A percentile compares a stretch with the other conserved stretches of the same genome.
These are phyloP conservation scores for Trichoderma afroharzianum DNA, from an alignment of 2,329 filamentous ascomycete species.

Conservation along the genomic window DNA sequence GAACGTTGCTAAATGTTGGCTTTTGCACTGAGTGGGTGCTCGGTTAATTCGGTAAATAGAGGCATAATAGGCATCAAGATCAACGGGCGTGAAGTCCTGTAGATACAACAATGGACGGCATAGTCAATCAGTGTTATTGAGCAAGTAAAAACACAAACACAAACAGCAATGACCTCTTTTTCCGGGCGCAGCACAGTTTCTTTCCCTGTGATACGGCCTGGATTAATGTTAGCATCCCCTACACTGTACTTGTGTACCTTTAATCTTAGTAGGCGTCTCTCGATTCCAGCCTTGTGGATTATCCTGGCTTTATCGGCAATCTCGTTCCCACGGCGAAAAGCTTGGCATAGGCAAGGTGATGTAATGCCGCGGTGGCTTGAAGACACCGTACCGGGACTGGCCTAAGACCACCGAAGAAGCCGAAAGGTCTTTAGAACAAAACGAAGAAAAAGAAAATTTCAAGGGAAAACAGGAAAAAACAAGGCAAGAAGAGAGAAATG, in stretches of 20 bases:
- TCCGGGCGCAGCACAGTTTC: neutral
- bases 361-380: conserved; percentile 12
- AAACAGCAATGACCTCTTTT: neutral
- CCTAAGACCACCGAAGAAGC: neutral
- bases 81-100: neutral
- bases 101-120: neutral
- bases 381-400: neutral
- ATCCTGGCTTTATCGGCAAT: conserved; percentile 13
- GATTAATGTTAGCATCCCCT: neutral
- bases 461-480: neutral
- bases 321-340: neutral
- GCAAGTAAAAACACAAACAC: neutral
- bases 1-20: neutral
- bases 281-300: conserved; percentile 12
- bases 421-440: neutral
- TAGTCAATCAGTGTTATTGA: neutral
- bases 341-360: conserved; percentile 18
- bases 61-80: neutral
- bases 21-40: neutral
- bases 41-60: neutral
- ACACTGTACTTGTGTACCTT: neutral
- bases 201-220: neutral
- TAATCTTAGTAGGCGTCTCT: neutral
- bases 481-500: neutral
- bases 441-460: too few relatives aligned